phyloP scores from a whole-genome alignment of 108 stramenopile genomes.

The Nannochloropsis gaditana region DNA sequence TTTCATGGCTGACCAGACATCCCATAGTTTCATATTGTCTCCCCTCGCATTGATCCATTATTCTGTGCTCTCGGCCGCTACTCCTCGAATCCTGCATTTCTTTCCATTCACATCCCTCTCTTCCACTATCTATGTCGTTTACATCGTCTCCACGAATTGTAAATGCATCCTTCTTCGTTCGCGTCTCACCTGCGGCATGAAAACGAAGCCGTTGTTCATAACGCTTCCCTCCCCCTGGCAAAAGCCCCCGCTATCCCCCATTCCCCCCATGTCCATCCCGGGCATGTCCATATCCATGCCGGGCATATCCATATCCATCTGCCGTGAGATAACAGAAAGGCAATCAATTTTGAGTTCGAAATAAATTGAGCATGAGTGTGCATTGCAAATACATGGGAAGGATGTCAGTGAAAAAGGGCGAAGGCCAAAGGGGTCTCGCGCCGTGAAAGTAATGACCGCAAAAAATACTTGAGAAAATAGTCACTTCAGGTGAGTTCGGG shows the following conservation, averaged over 20 bases:
- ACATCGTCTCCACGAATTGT: too few relatives aligned
- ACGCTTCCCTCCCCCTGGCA: neutral
- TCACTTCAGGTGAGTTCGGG: too few relatives aligned
- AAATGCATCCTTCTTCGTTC: neutral
- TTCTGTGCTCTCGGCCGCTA: neutral
- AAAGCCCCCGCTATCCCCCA: neutral
- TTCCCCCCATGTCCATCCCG: conserved; percentile 3
- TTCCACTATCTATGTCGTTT: neutral
- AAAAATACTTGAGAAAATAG: too few relatives aligned
- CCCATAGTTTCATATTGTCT: too few relatives aligned
- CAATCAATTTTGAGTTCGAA: too few relatives aligned
- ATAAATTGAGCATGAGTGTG: too few relatives aligned
- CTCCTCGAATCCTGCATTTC: neutral
- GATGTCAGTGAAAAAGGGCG: too few relatives aligned
- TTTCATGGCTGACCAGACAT: too few relatives aligned
- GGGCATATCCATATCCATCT: neutral
- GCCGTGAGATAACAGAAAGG: neutral
- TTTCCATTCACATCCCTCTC: neutral
- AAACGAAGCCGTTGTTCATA: neutral
- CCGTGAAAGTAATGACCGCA: too few relatives aligned
- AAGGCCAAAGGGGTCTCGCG: too few relatives aligned
- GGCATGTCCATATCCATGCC: conserved; percentile 2
- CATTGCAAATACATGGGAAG: too few relatives aligned
- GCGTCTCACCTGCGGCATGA: neutral
- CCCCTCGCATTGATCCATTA: too few relatives aligned